phyloP scores from a whole-genome alignment of 2,329 filamentous ascomycete species.

The Anthostomella pinea region DNA sequence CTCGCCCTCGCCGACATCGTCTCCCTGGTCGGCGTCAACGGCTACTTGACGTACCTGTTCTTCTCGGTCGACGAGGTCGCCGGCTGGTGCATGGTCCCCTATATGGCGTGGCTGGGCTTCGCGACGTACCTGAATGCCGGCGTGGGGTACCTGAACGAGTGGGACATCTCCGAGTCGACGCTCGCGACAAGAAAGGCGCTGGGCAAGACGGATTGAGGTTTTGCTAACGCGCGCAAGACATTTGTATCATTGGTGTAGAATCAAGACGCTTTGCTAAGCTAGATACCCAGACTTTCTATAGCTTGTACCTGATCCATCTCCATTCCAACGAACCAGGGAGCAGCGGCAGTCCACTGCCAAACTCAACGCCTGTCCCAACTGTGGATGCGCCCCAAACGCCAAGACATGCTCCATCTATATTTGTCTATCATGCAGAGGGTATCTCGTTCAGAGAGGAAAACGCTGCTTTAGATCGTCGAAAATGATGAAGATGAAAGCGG shows the following conservation, averaged over 20 bases:
- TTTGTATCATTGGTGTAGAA: no score
- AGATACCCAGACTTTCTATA: no score
- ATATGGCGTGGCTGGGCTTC: slow-evolving; percentile 82
- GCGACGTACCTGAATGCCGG: slow-evolving; percentile 79
- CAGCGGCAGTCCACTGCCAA: no score
- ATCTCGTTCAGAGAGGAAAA: slow-evolving; percentile 47
- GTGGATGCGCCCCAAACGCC: no score
- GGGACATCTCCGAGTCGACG: slow-evolving; percentile 49
- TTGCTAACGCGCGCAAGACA: no score
- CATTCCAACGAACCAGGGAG: no score
- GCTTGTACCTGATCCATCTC: no score
- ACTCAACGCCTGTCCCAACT: no score
- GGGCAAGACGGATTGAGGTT: slow-evolving; percentile 22
- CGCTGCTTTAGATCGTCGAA: slow-evolving; percentile 80
- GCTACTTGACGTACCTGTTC: slow-evolving; percentile 75
- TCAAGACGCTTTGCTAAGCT: no score
- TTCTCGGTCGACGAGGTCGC: slow-evolving; percentile 68
- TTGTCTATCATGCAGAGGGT: slow-evolving; percentile 10
- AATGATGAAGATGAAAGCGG: slow-evolving; percentile 96
- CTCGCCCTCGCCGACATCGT: slow-evolving; percentile 74
- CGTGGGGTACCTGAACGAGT: slow-evolving; percentile 65
- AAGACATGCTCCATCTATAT: slow-evolving; percentile 12
- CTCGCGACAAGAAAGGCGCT: slow-evolving; percentile 31
- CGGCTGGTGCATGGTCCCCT: slow-evolving; percentile 74
- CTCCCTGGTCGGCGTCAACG: slow-evolving; percentile 67